phyloP scores from a whole-genome alignment of 1,284 basidiomycete genomes.

The Marasmius oreades region DNA sequence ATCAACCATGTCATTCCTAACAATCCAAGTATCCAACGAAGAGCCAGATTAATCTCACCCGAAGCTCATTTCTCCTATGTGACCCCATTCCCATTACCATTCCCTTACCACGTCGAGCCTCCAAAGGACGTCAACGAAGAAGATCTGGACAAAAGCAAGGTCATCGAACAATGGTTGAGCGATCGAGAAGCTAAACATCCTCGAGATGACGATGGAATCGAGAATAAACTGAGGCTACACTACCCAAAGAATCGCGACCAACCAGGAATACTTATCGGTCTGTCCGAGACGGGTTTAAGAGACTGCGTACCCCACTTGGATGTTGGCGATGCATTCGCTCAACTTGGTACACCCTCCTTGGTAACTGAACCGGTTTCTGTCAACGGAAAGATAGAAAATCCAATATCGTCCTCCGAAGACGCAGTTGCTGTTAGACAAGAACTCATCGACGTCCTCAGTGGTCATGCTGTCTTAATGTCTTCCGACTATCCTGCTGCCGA shows the following conservation, averaged over 20 bases:
- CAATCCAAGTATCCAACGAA: slow-evolving; percentile 70
- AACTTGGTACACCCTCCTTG: slow-evolving; percentile 55
- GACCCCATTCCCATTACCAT: slow-evolving; percentile 78
- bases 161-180: slow-evolving; percentile 71
- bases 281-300: slow-evolving; percentile 62
- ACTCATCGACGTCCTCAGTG: slow-evolving; percentile 78
- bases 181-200: slow-evolving; percentile 56
- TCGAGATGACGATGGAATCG: slow-evolving; percentile 14
- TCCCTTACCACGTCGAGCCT: slow-evolving; percentile 78
- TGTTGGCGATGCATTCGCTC: slow-evolving; percentile 75
- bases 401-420: slow-evolving; percentile 31
- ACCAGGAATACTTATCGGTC: slow-evolving; percentile 62
- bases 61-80: slow-evolving; percentile 81
- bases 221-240: slow-evolving; percentile 38
- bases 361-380: slow-evolving; percentile 35
- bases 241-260: slow-evolving; percentile 53
- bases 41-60: slow-evolving; percentile 56
- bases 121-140: slow-evolving; percentile 39
- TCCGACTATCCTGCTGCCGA: slow-evolving; percentile 19
- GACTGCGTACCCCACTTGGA: slow-evolving; percentile 87
- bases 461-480: slow-evolving; percentile 71
- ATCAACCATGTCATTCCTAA: slow-evolving; percentile 44
- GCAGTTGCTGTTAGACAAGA: slow-evolving; percentile 54
- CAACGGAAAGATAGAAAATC: slow-evolving; percentile 24
- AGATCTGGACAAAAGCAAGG: slow-evolving; percentile 52